Percentiles rank a stretch among this genome's conserved stretches.
Conservation (phyloP, 2,329 filamentous ascomycete genomes). For the Fusarium avenaceum region DNA sequence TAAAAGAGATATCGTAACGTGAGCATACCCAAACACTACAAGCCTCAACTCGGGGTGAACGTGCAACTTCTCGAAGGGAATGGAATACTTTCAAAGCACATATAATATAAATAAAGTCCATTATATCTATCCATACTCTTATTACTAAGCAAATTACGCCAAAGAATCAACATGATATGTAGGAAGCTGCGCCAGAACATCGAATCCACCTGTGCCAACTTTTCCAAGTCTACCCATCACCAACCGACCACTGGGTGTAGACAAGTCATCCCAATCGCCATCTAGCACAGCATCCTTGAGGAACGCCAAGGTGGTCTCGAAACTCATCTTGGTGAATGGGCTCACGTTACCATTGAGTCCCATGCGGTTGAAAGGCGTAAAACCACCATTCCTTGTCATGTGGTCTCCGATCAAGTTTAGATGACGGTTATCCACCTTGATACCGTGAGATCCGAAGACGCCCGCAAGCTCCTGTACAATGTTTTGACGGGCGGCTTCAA, state of each 20-base stretch:
- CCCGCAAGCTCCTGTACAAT: constrained; percentile 88
- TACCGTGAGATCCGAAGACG: constrained; percentile 92
- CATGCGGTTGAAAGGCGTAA: constrained; percentile 92
- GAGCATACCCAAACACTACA: too few relatives aligned
- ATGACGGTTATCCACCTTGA: constrained; percentile 91
- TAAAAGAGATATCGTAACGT: too few relatives aligned
- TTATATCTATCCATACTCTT: constrained; percentile 35
- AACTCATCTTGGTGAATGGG: constrained; percentile 99
- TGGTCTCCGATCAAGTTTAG: constrained; percentile 95
- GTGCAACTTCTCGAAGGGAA: too few relatives aligned
- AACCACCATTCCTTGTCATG: constrained; percentile 95
- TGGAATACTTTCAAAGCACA: background rate
- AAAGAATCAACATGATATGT: constrained; percentile 60
- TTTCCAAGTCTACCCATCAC: constrained; percentile 86
- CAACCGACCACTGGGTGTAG: constrained; percentile 86
- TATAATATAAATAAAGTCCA: constrained; percentile 32
- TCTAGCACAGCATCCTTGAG: constrained; percentile 92
- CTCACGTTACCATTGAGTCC: constrained; percentile 87
- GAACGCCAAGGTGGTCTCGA: constrained; percentile 96
- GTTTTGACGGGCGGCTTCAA: constrained; percentile 89
- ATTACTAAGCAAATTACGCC: constrained; percentile 46
- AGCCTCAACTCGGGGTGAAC: too few relatives aligned
- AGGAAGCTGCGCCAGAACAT: constrained; percentile 78
- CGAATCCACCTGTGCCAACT: constrained; percentile 92
- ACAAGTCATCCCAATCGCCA: constrained; percentile 89